Conservation (phyloP, 208 protist species). For the Trypanosoma caninum region DNA sequence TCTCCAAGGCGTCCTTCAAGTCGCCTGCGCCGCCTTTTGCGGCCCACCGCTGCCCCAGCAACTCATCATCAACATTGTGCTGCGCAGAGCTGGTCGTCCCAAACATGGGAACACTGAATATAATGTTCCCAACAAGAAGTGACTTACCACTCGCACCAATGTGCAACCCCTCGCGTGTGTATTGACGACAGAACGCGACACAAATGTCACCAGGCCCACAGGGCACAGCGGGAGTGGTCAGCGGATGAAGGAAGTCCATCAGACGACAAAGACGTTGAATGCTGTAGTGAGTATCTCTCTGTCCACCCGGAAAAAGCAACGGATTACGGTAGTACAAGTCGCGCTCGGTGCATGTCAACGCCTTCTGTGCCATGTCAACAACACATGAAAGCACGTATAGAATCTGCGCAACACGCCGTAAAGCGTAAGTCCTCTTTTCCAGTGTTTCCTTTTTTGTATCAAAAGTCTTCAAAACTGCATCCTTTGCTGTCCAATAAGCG, state of each 20-base stretch:
- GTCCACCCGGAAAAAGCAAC: constrained; percentile 44
- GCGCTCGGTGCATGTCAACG: constrained; percentile 55
- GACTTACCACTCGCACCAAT: constrained; percentile 25
- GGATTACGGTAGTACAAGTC: constrained; percentile 77
- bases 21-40: neutral
- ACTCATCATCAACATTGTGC: too few species aligned
- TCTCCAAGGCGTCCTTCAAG: neutral
- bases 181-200: neutral
- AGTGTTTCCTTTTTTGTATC: neutral
- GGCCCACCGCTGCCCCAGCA: neutral
- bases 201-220: neutral
- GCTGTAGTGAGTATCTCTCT: constrained; percentile 13
- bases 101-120: constrained; percentile 15
- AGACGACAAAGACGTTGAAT: constrained; percentile 21
- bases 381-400: constrained; percentile 22
- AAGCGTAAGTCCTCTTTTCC: neutral
- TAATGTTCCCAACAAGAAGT: constrained; percentile 17
- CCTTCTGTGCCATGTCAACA: constrained; percentile 14
- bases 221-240: neutral
- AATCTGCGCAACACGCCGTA: constrained; percentile 13
- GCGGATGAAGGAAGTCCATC: constrained; percentile 13
- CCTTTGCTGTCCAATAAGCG: neutral
- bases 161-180: constrained; percentile 19
- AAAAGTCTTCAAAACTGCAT: too few species aligned
- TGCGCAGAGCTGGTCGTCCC: too few species aligned